Evolutionary conservation across 2,329 filamentous ascomycete genomes (phyloP), one percentile per base, ranked within the genome.

Genomic region (Microthyrium microscopicum): DNA sequence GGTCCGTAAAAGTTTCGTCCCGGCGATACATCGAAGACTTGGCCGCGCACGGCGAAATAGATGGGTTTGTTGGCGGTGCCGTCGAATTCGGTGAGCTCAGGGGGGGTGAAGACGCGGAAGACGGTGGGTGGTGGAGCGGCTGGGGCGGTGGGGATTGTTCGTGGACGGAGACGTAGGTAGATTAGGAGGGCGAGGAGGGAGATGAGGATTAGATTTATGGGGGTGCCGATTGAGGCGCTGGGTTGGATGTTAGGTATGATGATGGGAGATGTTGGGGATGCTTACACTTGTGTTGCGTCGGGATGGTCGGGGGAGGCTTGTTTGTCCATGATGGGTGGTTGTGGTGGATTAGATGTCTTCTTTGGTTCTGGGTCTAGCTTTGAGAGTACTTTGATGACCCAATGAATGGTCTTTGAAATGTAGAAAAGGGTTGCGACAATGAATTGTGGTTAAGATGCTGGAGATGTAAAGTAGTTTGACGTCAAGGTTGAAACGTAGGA

Each of bases 1-100:
- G 89, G 89, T 4, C 89, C 89, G 59, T 98, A 98, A 57, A 95
- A 95, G 62, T 91, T 85, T 49, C 77, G 72, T 17, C 89, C 87
- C 11, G 73, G 61, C 0, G 76, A 73, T 17, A 95, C 87, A 52
- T 98, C 89, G 53, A 94, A 95, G 41, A 95, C 77, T 32, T 73
- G 74, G 33, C 89, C 85, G 26, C 83, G 79, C 13, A 95, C 84
- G n/a, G 83, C 80, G 31, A 98, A 70, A 57, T 82, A 93, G 36
- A 95, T 81, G 31, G 82, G 82, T 44, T 61, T 62, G 46, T 66
- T 68, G 47, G 79, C 67, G 35, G 64, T 60, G 52, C 89, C 89
- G 58, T 87, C 85, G 66, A 75, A 87, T 20, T 82, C 79, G 20
- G 83, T 68, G n/a, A 98, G 73, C 4, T 81, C 82, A 26, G 61